Evolutionary conservation across 345 rosid genomes (phyloP).

Genomic region (Eucalyptus sp.): DNA sequence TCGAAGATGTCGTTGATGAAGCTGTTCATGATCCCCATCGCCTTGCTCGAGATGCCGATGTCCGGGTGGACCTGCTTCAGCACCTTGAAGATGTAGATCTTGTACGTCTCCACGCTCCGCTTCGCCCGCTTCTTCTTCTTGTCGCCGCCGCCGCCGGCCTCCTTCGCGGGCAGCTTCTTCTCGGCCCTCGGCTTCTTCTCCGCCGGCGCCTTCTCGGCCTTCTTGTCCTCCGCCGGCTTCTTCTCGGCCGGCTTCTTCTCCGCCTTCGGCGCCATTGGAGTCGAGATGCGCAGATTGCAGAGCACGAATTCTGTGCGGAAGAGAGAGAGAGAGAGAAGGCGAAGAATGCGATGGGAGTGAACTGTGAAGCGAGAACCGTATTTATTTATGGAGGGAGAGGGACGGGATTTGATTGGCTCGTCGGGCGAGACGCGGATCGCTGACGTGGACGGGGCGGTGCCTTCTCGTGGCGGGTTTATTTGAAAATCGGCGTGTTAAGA

Average conservation of each 20-base stretch:
- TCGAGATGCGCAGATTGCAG: not conserved
- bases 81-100: conserved; percentile 32
- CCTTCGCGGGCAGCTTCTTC: conserved; percentile 12
- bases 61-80: conserved; percentile 27
- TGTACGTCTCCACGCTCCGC: conserved; percentile 25
- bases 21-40: conserved; percentile 4
- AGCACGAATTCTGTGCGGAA: not conserved
- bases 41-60: conserved; percentile 23
- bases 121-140: conserved; percentile 18
- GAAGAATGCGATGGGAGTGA: not conserved
- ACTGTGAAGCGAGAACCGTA: not conserved
- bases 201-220: not conserved
- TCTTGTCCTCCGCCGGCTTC: conserved; percentile 10
- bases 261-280: conserved; percentile 11
- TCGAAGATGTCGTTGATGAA: conserved; percentile 28
- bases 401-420: conserved; percentile 1
- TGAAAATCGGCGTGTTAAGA: not conserved
- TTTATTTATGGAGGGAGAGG: not conserved
- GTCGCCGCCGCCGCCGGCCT: not conserved
- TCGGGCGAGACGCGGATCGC: not conserved
- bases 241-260: not conserved
- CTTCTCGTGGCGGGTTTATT: not conserved
- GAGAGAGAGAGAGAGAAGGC: not conserved
- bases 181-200: conserved; percentile 15
- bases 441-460: conserved; percentile 3